A percentile compares a stretch with the other conserved stretches of the same genome.
These are phyloP conservation scores for Lunasporangiospora selenospora DNA, from an alignment of 192 early-diverging fungal genomes.

Conservation along the genomic window DNA sequence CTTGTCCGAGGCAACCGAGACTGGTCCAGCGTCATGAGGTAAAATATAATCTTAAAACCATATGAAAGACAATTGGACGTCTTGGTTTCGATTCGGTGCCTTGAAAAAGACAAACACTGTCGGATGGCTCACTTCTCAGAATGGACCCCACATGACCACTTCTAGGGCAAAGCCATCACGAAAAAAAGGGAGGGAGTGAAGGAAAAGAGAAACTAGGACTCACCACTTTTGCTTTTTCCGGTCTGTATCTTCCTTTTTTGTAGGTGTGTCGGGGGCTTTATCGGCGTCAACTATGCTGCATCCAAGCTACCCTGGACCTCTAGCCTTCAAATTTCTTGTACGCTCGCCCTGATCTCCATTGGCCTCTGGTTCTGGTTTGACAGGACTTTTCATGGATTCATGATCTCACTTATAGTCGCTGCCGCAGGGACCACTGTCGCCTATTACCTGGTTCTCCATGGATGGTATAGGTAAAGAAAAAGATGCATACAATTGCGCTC, in stretches of 20 bases:
- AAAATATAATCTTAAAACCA: no score
- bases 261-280: constrained; percentile 56
- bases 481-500: background rate
- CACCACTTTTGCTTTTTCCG: background rate
- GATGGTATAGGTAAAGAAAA: constrained; percentile 64
- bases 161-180: no score
- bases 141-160: no score
- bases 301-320: constrained; percentile 68
- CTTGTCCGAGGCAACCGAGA: constrained; percentile 49
- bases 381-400: constrained; percentile 69
- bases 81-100: no score
- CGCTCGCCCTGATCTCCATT: constrained; percentile 62
- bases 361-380: constrained; percentile 79
- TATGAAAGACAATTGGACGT: no score
- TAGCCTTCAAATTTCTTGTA: constrained; percentile 64
- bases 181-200: no score
- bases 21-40: constrained; percentile 67
- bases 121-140: background rate
- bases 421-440: constrained; percentile 63
- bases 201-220: background rate
- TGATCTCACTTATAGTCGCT: constrained; percentile 59
- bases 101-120: no score
- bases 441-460: constrained; percentile 63
- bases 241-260: background rate
- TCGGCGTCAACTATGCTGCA: constrained; percentile 71